phyloP scores from a whole-genome alignment of 106 monocot species.

The Narthecium ossifragum region DNA sequence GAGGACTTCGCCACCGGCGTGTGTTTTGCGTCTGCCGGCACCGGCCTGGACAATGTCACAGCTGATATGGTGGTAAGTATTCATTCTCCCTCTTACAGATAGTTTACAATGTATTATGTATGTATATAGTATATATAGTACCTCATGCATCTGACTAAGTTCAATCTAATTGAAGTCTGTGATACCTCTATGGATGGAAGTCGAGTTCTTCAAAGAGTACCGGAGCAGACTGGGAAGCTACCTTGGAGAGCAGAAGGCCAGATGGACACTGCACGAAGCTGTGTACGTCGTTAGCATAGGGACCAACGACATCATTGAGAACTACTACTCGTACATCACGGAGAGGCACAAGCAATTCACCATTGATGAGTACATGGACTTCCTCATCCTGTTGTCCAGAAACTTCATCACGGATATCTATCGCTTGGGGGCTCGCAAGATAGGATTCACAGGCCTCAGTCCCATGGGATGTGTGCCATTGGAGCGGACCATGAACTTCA shows the following conservation, averaged over 20 bases:
- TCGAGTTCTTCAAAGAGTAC: constrained; percentile 60
- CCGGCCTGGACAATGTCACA: constrained; percentile 53
- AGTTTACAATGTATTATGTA: not conserved
- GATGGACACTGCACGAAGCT: constrained; percentile 32
- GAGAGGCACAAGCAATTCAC: constrained; percentile 33
- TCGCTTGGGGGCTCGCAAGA: constrained; percentile 57
- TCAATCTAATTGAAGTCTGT: constrained; percentile 17
- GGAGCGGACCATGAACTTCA: constrained; percentile 51
- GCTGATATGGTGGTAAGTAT: constrained; percentile 33
- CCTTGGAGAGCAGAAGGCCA: constrained; percentile 20
- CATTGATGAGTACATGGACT: constrained; percentile 38
- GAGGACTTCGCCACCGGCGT: constrained; percentile 42
- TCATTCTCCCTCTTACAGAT: not conserved
- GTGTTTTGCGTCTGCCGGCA: constrained; percentile 60
- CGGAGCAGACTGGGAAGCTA: constrained; percentile 12
- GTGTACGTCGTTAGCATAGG: constrained; percentile 58
- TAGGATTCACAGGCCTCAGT: constrained; percentile 45
- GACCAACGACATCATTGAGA: constrained; percentile 72
- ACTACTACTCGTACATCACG: constrained; percentile 38
- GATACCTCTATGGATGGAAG: constrained; percentile 57
- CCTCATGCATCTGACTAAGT: not conserved
- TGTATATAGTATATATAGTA: not conserved
- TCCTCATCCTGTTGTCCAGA: constrained; percentile 40
- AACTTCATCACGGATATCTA: constrained; percentile 52
- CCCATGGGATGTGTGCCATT: constrained; percentile 84